Evolutionary conservation across 2,329 filamentous ascomycete genomes (phyloP), one percentile per base, ranked within the genome.

Genomic region (Claviceps purpurea): DNA sequence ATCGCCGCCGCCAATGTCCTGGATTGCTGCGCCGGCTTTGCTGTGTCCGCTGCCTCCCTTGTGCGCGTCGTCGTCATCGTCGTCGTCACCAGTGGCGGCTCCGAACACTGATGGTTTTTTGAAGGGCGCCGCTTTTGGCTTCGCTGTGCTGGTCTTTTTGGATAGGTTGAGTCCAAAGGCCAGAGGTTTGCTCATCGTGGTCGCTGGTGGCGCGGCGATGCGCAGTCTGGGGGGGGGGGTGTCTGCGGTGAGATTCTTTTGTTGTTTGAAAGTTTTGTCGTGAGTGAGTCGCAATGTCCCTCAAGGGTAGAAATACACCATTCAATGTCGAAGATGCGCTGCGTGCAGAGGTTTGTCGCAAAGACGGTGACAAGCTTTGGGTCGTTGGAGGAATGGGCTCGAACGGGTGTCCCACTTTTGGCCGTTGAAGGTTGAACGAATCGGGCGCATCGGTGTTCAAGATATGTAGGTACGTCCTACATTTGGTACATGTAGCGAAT

Each of bases 1-100:
- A 58, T 82, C 82, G 49, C 72, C 78, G 55, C 87, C 79, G 55
- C 87, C 83, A 59, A 87, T 82, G 47, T 77, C 72, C 57, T 83
- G 75, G 22, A 70, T 67, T 49, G 72, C 71, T 18, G 66, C 66
- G 13, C 62, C 64, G 40, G 64, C 63, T 18, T 60, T 58, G 5
- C 62, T 43, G 14, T 61, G 58, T 46, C 77, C 76, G 51, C 79
- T 71, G 55, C 81, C 10, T 34, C 30, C 81, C 1, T 74, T 77
- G 58, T 20, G 41, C 41, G 20, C 20, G 20, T 7, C 20, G 41
- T 14, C 20, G 1, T 74, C 56, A 34, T 76, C 76, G 56, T 75
- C 8, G 16, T 44, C 42, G 10, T 34, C 44, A 6, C 34, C 75
- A 55, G 73, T 57, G 42, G 76, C 76, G 56, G 75, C 77, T 56